Conservation (phyloP, 2,329 filamentous ascomycete genomes). For the Colletotrichum trifolii region DNA sequence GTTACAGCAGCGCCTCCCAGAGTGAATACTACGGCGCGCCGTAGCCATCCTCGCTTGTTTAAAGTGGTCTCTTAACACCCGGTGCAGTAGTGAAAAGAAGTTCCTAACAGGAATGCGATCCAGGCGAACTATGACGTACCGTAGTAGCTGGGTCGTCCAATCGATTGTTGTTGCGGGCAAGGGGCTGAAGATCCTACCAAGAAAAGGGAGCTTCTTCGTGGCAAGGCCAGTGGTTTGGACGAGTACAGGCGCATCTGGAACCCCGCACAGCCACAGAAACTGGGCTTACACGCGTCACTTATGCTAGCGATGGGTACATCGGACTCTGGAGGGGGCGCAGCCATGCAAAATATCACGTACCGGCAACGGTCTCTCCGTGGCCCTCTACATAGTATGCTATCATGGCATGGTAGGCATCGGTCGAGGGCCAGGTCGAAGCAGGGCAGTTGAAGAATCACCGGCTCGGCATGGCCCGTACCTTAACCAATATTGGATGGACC, state of each 20-base stretch:
- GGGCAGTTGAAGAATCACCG: not conserved
- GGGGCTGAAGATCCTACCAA: conserved; percentile 19
- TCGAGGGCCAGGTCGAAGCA: not conserved
- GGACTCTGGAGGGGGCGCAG: not conserved
- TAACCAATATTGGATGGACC: not conserved
- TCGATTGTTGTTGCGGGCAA: conserved; percentile 12
- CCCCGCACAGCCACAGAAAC: conserved; percentile 30
- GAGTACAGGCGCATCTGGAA: conserved; percentile 20
- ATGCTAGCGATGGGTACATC: not conserved
- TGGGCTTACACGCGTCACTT: conserved; percentile 3
- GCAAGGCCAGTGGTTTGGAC: conserved; percentile 15
- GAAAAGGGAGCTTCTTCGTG: not conserved
- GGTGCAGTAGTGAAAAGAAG: not conserved
- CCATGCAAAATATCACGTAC: not conserved
- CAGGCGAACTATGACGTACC: conserved; percentile 26
- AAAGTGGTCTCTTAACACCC: no score
- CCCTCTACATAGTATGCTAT: not conserved
- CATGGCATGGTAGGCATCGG: not conserved
- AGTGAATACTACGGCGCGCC: no score
- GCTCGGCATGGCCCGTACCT: conserved; percentile 4
- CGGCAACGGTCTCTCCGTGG: not conserved
- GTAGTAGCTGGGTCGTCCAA: conserved; percentile 24
- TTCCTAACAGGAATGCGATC: not conserved
- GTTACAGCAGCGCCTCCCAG: no score
- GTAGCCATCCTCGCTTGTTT: not conserved